A percentile compares a stretch with the other conserved stretches of the same genome.
These are phyloP conservation scores for Rosa persica DNA, from an alignment of 306 rosid genomes.

Conservation along the genomic window DNA sequence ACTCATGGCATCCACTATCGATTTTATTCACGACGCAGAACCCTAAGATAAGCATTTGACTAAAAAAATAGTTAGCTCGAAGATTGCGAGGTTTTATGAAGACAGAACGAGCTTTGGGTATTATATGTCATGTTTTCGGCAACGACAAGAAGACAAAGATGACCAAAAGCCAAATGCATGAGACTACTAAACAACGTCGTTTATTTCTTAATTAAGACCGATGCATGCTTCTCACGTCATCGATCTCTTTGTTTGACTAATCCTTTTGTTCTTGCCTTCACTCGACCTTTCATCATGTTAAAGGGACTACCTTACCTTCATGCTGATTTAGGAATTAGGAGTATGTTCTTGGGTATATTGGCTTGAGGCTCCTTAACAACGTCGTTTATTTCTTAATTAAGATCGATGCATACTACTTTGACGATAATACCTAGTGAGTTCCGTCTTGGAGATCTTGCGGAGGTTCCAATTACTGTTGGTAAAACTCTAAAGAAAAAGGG, in stretches of 20 bases:
- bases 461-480: too few species aligned
- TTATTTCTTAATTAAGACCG: neutral
- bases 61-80: neutral
- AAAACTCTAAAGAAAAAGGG: too few species aligned
- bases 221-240: neutral
- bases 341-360: neutral
- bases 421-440: too few species aligned
- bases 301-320: neutral
- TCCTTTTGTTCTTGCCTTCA: neutral
- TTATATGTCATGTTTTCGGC: conserved; percentile 40
- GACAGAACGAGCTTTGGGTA: conserved; percentile 41
- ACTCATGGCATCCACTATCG: conserved; percentile 56
- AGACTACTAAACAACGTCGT: neutral
- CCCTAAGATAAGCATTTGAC: conserved; percentile 23
- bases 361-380: conserved; percentile 11
- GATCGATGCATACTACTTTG: conserved; percentile 2
- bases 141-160: conserved; percentile 37
- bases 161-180: conserved; percentile 9
- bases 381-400: neutral
- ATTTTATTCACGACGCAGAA: conserved; percentile 29
- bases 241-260: conserved; percentile 2
- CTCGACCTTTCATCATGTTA: neutral
- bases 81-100: conserved; percentile 18
- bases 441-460: too few species aligned
- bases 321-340: neutral